These are phyloP conservation scores for Sisymbrium irio DNA, from an alignment of 345 rosid genomes.

Conservation along the genomic window DNA sequence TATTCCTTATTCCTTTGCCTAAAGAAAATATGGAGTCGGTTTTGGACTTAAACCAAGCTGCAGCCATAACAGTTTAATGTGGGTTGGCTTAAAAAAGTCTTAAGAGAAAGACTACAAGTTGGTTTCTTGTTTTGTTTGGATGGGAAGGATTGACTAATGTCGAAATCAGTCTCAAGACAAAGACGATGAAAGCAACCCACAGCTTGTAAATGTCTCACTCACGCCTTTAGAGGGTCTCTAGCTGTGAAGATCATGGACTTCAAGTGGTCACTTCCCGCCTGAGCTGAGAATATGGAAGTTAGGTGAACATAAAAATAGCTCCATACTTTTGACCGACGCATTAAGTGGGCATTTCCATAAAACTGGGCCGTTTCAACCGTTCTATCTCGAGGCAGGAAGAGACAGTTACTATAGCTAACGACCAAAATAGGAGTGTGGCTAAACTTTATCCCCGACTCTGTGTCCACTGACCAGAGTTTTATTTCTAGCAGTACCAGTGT, in stretches of 20 bases:
- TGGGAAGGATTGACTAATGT: no score
- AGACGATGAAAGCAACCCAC: no score
- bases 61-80: no score
- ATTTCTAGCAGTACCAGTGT: conserved; percentile 37
- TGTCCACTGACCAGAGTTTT: conserved; percentile 35
- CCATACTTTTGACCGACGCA: conserved; percentile 74
- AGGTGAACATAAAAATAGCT: conserved; percentile 50
- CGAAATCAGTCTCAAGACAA: no score
- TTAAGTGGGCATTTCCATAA: conserved; percentile 43
- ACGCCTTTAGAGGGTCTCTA: no score
- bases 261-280: conserved; percentile 65
- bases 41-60: no score
- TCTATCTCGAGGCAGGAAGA: conserved; percentile 23
- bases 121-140: no score
- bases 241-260: conserved; percentile 45
- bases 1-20: no score
- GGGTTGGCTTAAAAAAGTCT: no score
- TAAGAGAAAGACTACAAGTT: no score
- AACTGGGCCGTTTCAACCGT: conserved; percentile 27
- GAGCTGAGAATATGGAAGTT: conserved; percentile 72
- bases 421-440: conserved; percentile 11
- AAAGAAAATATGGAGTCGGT: no score
- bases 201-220: no score
- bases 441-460: conserved; percentile 36
- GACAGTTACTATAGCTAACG: conserved; percentile 9